These are phyloP conservation scores for Lachnellula willkommii DNA, from an alignment of 2,329 filamentous ascomycete species.

Conservation along the genomic window DNA sequence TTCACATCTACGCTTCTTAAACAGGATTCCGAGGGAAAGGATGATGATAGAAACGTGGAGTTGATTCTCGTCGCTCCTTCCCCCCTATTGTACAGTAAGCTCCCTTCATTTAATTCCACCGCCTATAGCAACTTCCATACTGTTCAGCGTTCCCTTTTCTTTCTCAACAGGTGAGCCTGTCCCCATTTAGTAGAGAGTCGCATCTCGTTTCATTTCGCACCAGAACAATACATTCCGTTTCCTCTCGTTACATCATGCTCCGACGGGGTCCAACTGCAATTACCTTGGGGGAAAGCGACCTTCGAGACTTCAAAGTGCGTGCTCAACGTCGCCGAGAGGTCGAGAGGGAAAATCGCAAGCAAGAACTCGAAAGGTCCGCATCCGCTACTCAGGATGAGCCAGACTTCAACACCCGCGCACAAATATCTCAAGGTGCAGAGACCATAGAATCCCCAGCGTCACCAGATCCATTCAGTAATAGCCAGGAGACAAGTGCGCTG, in stretches of 20 bases:
- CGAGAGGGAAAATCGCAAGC: conserved; percentile 3
- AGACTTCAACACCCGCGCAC: background rate
- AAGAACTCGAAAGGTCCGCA: conserved; percentile 4
- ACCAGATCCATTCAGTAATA: background rate
- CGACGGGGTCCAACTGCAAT: conserved; percentile 24
- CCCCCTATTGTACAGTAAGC: no score
- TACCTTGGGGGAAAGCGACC: conserved; percentile 21
- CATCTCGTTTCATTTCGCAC: background rate
- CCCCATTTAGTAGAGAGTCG: background rate
- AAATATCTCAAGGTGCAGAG: background rate
- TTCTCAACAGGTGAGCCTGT: background rate
- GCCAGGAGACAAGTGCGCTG: background rate
- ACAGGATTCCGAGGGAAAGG: no score
- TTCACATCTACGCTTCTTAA: no score
- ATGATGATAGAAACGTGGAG: no score
- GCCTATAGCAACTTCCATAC: no score
- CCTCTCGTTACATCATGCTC: conserved; percentile 22
- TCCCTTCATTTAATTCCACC: no score
- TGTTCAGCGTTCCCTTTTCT: background rate
- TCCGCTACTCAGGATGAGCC: background rate
- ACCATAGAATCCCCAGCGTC: background rate
- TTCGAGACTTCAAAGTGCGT: conserved; percentile 24
- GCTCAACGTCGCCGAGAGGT: conserved; percentile 7
- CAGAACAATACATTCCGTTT: no score
- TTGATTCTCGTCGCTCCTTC: no score